Base-by-base conservation (phyloP, 2,329 filamentous ascomycete species). In the Sporothrix brasiliensis region DNA sequence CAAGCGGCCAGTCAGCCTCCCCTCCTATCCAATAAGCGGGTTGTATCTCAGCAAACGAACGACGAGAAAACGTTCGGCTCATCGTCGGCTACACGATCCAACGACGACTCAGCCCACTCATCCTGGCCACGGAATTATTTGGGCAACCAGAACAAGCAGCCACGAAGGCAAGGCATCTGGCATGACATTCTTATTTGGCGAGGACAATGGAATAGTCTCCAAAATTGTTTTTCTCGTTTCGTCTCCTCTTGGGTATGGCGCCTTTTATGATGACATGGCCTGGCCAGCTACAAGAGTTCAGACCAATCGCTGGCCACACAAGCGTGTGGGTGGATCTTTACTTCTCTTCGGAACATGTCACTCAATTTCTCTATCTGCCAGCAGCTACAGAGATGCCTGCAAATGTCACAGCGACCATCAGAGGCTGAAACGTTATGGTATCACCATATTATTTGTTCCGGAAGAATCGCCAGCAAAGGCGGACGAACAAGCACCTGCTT, bases 61-160 rank as follows among this genome's bases (percentile, higher is more conserved):
- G 9, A 27, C 5, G 21, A 63, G 47, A 50, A 50, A 52, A 67
- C n/a, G 13, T 58, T 70, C 69, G 69, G 69, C 69, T 70, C 47
- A 58, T 70, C 30, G 54, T 65, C 69, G 69, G 69, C 65, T 70
- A 70, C 63, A 61, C 49, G 24, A 60, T 50, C 19, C 44, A 39
- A 44, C 66, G 14, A 21, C 67, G 30, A 50, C 44, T n/a, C 21
- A 47, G 27, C 39, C 58, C 39, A 27, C 39, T n/a, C 39, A 27
- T 44, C 39, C 10, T 27, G 2, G 58, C 58, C 58, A 47, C 58
- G 58, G 39, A 61, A 39, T 39, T 47, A 24, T 5, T 47, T 47
- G 39, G 34, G 16, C 10, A 27, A 21, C 4, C 30, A 30, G n/a
- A 39, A 47, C 39, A 63, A 5, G 13, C 21, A 10, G 14, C 16